Evolutionary conservation across 2,329 filamentous ascomycete genomes (phyloP).

Genomic region (Sclerotinia trifoliorum): DNA sequence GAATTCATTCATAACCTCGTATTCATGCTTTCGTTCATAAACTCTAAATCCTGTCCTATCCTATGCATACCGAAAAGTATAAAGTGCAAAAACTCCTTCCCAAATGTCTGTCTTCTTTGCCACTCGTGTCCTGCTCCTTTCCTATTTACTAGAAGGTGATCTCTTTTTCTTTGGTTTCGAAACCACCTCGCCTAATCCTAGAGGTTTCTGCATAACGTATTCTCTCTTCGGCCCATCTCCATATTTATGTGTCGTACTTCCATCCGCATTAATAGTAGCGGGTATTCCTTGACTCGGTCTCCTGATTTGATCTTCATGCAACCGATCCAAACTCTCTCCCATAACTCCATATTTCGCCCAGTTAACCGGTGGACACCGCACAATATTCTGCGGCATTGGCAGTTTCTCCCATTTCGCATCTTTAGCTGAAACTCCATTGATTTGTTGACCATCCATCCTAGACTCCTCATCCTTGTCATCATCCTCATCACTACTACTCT

Average conservation of each 20-base stretch:
- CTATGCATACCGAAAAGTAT: conserved; percentile 10
- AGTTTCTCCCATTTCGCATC: conserved; percentile 57
- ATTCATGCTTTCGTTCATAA: conserved; percentile 14
- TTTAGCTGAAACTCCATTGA: not conserved
- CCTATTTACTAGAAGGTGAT: conserved; percentile 31
- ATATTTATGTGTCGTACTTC: conserved; percentile 49
- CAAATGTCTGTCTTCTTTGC: not conserved
- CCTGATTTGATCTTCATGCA: conserved; percentile 76
- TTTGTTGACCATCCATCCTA: conserved; percentile 8
- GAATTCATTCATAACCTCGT: conserved; percentile 11
- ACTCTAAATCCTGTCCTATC: not conserved
- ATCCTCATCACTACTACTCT: conserved; percentile 23
- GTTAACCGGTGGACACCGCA: conserved; percentile 85
- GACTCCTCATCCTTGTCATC: conserved; percentile 31
- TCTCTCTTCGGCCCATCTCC: conserved; percentile 36
- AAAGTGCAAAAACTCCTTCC: conserved; percentile 4
- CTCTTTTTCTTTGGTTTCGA: conserved; percentile 42
- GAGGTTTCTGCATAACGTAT: conserved; percentile 12
- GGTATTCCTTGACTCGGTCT: conserved; percentile 60
- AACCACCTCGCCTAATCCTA: conserved; percentile 2
- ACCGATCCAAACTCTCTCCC: conserved; percentile 76
- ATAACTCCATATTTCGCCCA: conserved; percentile 95
- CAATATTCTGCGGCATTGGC: conserved; percentile 76
- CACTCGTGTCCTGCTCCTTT: not conserved
- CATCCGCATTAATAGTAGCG: conserved; percentile 44